phyloP scores from a whole-genome alignment of 2,329 filamentous ascomycete species.

The Emergomyces pasteurianus region DNA sequence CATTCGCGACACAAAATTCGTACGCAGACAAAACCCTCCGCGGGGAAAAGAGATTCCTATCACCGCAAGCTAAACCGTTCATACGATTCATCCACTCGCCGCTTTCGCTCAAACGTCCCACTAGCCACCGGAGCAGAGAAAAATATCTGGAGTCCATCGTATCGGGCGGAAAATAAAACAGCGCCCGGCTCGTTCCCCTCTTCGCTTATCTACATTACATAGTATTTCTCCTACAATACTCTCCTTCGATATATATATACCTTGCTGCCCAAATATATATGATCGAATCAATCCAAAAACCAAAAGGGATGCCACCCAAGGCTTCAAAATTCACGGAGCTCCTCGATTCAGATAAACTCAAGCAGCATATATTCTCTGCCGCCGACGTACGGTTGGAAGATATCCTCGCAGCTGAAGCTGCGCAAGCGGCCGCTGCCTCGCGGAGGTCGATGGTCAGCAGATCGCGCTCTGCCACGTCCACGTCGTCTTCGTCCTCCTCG shows the following conservation, averaged over 20 bases:
- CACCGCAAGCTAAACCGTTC: neutral
- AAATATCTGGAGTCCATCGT: neutral
- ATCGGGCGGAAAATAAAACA: neutral
- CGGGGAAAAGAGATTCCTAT: neutral
- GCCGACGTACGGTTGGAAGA: constrained; percentile 12
- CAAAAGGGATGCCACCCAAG: neutral
- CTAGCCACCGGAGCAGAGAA: neutral
- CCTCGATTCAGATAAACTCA: constrained; percentile 4
- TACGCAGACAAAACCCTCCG: neutral
- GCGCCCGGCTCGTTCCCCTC: neutral
- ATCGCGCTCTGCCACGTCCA: neutral
- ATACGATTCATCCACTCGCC: neutral
- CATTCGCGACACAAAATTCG: neutral
- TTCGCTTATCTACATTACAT: neutral
- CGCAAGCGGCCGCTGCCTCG: constrained; percentile 18
- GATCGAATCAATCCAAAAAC: neutral
- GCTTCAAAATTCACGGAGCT: constrained; percentile 10
- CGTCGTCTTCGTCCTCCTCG: neutral
- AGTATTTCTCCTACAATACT: neutral
- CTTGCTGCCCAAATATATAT: neutral
- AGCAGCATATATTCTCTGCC: constrained; percentile 5
- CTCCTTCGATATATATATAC: neutral
- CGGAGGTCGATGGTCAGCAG: constrained; percentile 19
- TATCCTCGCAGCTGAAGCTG: constrained; percentile 9
- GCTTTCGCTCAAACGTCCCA: neutral